These are phyloP conservation scores for Colletotrichum gloeosporioides DNA, from an alignment of 2,329 filamentous ascomycete species.

Conservation along the genomic window DNA sequence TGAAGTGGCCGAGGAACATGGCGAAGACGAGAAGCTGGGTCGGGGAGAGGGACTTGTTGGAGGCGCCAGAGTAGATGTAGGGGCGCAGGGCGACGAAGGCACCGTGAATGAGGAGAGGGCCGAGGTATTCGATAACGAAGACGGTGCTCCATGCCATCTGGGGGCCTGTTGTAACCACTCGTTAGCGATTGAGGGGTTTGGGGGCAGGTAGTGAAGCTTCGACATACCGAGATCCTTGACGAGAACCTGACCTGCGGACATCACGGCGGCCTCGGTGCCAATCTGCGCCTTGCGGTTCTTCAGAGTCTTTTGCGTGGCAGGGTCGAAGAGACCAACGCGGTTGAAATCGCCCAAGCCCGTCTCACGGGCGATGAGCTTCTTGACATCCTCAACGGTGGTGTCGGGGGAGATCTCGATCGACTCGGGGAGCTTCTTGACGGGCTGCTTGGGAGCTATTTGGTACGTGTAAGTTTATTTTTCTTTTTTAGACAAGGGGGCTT, in stretches of 20 bases:
- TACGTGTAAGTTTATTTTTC: not conserved
- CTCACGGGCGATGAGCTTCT: constrained; percentile 58
- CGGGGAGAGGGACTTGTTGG: constrained; percentile 58
- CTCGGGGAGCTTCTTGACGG: constrained; percentile 59
- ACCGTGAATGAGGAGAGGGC: constrained; percentile 87
- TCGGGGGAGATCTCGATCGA: constrained; percentile 53
- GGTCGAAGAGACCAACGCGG: constrained; percentile 67
- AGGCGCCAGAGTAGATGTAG: constrained; percentile 55
- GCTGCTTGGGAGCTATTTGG: constrained; percentile 49
- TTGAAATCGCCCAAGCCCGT: constrained; percentile 61
- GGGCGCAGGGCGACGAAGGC: constrained; percentile 75
- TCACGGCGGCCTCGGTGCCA: constrained; percentile 52
- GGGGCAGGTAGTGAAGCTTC: not conserved
- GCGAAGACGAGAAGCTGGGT: constrained; percentile 76
- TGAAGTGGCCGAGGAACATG: constrained; percentile 82
- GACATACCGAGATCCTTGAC: constrained; percentile 90
- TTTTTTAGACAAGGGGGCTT: not conserved
- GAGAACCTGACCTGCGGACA: constrained; percentile 65
- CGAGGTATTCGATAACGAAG: constrained; percentile 93
- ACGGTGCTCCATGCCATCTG: constrained; percentile 94
- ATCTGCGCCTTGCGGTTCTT: constrained; percentile 66
- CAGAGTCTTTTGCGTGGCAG: constrained; percentile 64
- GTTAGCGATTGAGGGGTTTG: not conserved
- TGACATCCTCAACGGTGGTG: constrained; percentile 66
- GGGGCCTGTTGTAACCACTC: constrained; percentile 59